Evolutionary conservation across 768 basidiomycete genomes (phyloP).

Genomic region (Rhodotorula graminis): DNA sequence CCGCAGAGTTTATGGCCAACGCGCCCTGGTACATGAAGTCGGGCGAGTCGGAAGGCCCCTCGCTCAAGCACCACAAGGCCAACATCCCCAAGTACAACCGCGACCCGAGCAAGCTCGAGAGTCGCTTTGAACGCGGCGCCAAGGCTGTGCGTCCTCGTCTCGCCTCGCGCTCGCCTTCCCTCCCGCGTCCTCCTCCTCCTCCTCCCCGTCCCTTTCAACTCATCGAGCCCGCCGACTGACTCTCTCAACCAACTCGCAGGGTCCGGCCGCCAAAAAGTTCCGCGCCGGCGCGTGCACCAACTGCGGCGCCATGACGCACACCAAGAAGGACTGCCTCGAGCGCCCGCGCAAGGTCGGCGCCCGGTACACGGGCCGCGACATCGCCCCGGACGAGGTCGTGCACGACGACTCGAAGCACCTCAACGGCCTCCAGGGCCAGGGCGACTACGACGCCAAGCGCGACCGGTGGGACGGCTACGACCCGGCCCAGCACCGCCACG

Average conservation of each 20-base stretch:
- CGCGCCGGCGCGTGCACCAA: slow-evolving; percentile 98
- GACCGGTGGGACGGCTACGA: slow-evolving; percentile 99
- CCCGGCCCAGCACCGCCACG: slow-evolving; percentile 71
- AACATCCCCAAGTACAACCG: slow-evolving; percentile 57
- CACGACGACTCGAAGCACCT: slow-evolving; percentile 65
- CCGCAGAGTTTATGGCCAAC: slow-evolving; percentile 89
- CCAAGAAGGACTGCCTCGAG: slow-evolving; percentile 84
- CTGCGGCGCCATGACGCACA: slow-evolving; percentile 94
- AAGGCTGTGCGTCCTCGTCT: slow-evolving; percentile 50
- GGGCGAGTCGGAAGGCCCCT: slow-evolving; percentile 69
- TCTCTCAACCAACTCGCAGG: slow-evolving; percentile 43
- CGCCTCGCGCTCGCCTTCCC: not conserved
- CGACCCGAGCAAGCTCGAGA: slow-evolving; percentile 65
- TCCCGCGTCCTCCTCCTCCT: too few relatives aligned
- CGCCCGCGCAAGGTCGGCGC: slow-evolving; percentile 94
- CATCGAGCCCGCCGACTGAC: not conserved
- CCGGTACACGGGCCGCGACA: slow-evolving; percentile 81
- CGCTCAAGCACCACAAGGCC: slow-evolving; percentile 87
- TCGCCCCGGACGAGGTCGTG: slow-evolving; percentile 83
- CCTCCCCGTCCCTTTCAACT: too few relatives aligned
- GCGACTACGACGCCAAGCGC: slow-evolving; percentile 80
- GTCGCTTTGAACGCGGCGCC: slow-evolving; percentile 84
- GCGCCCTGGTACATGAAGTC: slow-evolving; percentile 94
- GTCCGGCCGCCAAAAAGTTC: slow-evolving; percentile 92
- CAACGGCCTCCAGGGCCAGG: slow-evolving; percentile 37